Evolutionary conservation across 345 rosid genomes (phyloP), one percentile per base, ranked within the genome.

Genomic region (Eucalyptus coolabah): DNA sequence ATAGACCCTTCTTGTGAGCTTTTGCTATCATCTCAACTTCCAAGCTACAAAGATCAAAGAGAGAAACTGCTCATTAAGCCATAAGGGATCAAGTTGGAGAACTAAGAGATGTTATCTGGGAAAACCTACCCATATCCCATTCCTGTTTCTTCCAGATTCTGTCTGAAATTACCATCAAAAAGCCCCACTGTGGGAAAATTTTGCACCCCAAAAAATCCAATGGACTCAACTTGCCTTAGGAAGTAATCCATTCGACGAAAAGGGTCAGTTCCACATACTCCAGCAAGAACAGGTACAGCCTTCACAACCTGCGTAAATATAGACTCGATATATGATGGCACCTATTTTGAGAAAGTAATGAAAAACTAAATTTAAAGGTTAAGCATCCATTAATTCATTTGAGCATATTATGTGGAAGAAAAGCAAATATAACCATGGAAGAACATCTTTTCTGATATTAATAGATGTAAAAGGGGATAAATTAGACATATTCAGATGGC

Each of bases 161-260:
- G 95, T 89, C 99, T 94, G 87, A 98, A 98, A 90, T 95, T 98
- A 65, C 99, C 99, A 87, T 98, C 99, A 90, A 96, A 96, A 49
- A 98, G 97, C 89, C 99, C 99, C 37, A 98, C 99, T 60, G 99
- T 98, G 50, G 98, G 99, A 92, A 98, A 98, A 89, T 98, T 98
- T 94, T 98, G 99, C 90, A 98, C 99, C 69, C 99, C 99, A 89
- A 91, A 91, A 90, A 96, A 96, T 72, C 99, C 99, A 54, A 95
- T 93, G 67, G 99, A 95, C 92, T 98, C 98, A 86, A 98, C 89
- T 94, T 96, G 96, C 95, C 91, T 95, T n/a, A 98, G 92, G 89
- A 98, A 98, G 95, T 92, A 92, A 89, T 94, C 95, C 97, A 98
- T 96, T 89, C 93, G 94, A 53, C 99, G 96, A 92, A 98, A 98